Conservation (phyloP, 805 yeast genomes). For the Lipomyces yamanashiensis region DNA sequence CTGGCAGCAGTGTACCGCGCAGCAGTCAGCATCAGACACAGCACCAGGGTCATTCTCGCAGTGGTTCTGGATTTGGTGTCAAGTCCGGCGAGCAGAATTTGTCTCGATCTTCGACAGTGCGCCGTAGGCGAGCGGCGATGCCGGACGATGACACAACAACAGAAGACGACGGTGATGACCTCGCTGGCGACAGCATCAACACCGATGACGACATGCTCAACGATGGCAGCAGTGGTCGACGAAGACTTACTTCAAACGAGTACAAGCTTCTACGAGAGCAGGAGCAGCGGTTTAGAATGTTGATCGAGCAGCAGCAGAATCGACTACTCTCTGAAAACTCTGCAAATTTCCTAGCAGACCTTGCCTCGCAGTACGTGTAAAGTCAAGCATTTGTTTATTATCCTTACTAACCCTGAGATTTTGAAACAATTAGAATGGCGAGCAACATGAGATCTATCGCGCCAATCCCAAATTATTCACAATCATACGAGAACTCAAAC, state of each 20-base stretch:
- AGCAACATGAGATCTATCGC: not conserved
- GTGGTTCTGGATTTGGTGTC: not conserved
- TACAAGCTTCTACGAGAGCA: conserved; percentile 14
- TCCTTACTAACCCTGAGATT: not conserved
- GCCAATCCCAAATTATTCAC: not conserved
- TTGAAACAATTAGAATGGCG: not conserved
- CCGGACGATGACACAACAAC: conserved; percentile 2
- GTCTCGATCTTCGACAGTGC: not conserved
- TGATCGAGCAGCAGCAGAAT: conserved; percentile 18
- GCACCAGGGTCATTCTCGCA: not conserved
- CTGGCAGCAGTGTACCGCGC: too few relatives aligned
- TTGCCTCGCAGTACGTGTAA: conserved; percentile 10
- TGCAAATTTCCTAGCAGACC: conserved; percentile 7
- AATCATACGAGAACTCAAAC: conserved; percentile 3
- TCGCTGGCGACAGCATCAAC: not conserved
- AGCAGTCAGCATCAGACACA: not conserved
- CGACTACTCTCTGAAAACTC: conserved; percentile 15
- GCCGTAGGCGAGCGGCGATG: not conserved
- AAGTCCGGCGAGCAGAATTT: too few relatives aligned
- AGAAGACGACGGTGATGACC: conserved; percentile 1
- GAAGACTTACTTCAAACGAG: conserved; percentile 13
- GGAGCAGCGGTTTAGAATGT: conserved; percentile 12
- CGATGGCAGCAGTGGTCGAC: not conserved
- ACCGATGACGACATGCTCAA: not conserved
- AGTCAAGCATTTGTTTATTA: too few relatives aligned